phyloP scores from a whole-genome alignment of 345 rosid species.

The Acer yangbiense region DNA sequence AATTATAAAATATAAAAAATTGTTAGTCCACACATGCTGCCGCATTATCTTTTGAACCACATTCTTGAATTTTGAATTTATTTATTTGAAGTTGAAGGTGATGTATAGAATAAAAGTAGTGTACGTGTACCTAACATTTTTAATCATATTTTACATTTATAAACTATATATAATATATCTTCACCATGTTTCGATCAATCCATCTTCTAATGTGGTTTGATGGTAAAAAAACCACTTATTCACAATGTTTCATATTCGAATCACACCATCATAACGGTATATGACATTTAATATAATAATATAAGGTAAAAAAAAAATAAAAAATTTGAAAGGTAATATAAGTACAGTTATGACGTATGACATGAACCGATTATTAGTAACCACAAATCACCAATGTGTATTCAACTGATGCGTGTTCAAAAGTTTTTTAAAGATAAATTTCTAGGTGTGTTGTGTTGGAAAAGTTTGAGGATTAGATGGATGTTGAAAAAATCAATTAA shows the following conservation, averaged over 20 bases:
- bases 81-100: neutral
- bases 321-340: neutral
- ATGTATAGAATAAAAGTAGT: neutral
- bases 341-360: neutral
- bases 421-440: neutral
- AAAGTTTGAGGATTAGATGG: no score
- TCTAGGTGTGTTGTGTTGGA: neutral
- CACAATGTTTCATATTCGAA: no score
- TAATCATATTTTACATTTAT: neutral
- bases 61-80: neutral
- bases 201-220: no score
- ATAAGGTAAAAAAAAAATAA: no score
- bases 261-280: no score
- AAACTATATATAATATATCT: neutral
- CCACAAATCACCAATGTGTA: neutral
- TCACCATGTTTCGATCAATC: no score
- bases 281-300: neutral
- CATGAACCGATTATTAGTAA: neutral
- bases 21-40: no score
- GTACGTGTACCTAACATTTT: neutral
- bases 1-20: no score
- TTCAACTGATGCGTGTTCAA: neutral
- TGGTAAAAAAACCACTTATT: no score
- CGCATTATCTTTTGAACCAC: no score
- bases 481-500: no score